Evolutionary conservation across 306 rosid genomes (phyloP), one percentile per base, ranked within the genome.

Genomic region (Vigna hirtella): DNA sequence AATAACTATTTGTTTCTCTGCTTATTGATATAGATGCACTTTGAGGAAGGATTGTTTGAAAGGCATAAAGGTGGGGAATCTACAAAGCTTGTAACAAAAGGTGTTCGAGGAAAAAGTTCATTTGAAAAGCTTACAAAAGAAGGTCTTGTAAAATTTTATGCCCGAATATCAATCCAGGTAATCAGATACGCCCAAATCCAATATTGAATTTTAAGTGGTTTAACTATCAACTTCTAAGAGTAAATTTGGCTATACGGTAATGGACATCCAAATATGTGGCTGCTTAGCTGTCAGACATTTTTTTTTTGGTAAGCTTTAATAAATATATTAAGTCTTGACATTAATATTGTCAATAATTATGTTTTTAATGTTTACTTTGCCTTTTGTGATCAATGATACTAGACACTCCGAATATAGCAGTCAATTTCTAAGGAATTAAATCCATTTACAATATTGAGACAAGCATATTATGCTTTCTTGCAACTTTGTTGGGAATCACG

Each of bases 101-200:
- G 97, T 65, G 77, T 82, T 48, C 88, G 97, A 84, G 97, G 95
- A 69, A 95, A 83, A 82, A 87, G 68, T 85, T 95, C 97, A 72
- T 84, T 85, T 55, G 92, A 81, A 89, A 94, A 90, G 87, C 97
- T 95, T 51, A 85, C 95, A 66, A 97, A 90, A 85, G 98, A 94
- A 89, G 98, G 97, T 66, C 97, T 95, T 36, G 89, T 92, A 72
- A 95, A 91, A 73, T 95, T 92, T 84, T 88, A 97, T 47, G 91
- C 97, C 18, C 85, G 97, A 85, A 84, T 94, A 69, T 85, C 97
- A 66, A 90, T 94, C 61, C 97, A 94, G 94, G 98, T 94, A 88
- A 87, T 71, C 64, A 72, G 45, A 83, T 81, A 47, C 71, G 53
- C 61, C 56, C 66, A 61, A 42, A 57, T 20, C 43, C 72, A 45